Evolutionary conservation across 2,329 filamentous ascomycete species (phyloP).

Genomic region (Pseudogymnoascus sp.): DNA sequence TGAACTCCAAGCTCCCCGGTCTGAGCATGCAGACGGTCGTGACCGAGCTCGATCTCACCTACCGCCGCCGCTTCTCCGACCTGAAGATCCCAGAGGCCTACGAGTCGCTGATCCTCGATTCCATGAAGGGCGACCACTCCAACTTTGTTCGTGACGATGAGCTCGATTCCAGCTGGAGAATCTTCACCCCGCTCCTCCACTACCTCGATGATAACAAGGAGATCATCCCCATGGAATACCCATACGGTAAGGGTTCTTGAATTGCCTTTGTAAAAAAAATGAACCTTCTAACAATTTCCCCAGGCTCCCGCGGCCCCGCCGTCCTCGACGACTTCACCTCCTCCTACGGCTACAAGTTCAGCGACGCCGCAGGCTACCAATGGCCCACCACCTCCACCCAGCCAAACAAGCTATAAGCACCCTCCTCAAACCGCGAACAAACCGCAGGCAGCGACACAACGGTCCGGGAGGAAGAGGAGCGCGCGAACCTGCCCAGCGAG

Average conservation of each 20-base stretch:
- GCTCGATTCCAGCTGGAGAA: constrained; percentile 94
- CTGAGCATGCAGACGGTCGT: constrained; percentile 99
- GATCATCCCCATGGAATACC: constrained; percentile 98
- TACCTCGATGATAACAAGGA: constrained; percentile 99
- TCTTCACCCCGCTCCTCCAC: constrained; percentile 94
- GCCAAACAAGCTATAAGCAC: constrained; percentile 71
- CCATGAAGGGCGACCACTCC: constrained; percentile 97
- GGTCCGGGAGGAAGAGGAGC: background rate
- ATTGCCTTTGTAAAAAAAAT: background rate
- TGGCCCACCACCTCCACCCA: constrained; percentile 74
- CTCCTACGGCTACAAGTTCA: constrained; percentile 98
- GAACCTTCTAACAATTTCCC: constrained; percentile 9
- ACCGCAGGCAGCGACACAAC: background rate
- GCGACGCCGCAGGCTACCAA: constrained; percentile 89
- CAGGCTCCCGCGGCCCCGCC: constrained; percentile 90
- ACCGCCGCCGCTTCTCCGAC: constrained; percentile 96
- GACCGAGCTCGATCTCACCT: constrained; percentile 96
- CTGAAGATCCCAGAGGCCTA: constrained; percentile 99
- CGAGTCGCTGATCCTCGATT: constrained; percentile 94
- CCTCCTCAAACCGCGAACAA: background rate
- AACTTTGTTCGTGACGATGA: constrained; percentile 98
- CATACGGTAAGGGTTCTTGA: constrained; percentile 66
- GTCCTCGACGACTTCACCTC: constrained; percentile 97
- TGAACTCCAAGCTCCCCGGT: constrained; percentile 99
- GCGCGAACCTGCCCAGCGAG: background rate